Percentiles rank a stretch among this genome's conserved stretches.
These are phyloP conservation scores for Aspergillus tanneri DNA, from an alignment of 2,329 filamentous ascomycete genomes.

Conservation along the genomic window DNA sequence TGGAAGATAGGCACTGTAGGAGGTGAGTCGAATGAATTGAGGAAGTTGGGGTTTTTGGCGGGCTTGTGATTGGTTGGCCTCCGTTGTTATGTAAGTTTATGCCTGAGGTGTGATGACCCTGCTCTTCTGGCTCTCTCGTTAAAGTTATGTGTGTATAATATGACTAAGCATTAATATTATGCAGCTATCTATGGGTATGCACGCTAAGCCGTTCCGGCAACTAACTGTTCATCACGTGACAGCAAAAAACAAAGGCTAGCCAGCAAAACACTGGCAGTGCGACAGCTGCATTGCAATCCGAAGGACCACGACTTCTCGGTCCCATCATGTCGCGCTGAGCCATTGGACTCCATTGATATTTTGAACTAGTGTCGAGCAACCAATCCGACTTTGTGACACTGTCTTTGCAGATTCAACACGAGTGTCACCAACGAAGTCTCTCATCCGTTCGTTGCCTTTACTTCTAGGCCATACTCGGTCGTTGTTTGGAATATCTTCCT, in stretches of 20 bases:
- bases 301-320: not conserved
- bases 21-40: slow-evolving; percentile 14
- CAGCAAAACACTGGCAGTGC: not conserved
- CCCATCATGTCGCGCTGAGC: not conserved
- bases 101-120: slow-evolving; percentile 13
- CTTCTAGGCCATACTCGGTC: too few species aligned
- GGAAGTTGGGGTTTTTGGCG: slow-evolving; percentile 23
- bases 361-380: not conserved
- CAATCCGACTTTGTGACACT: not conserved
- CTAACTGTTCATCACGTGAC: slow-evolving; percentile 15
- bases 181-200: too few species aligned
- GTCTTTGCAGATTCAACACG: not conserved
- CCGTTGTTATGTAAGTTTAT: slow-evolving; percentile 17
- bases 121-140: not conserved
- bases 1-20: too few species aligned
- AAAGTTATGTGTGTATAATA: too few species aligned
- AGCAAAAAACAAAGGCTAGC: slow-evolving; percentile 18
- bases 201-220: not conserved
- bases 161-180: too few species aligned
- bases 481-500: slow-evolving; percentile 11
- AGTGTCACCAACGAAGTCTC: too few species aligned
- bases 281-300: not conserved
- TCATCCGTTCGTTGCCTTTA: too few species aligned
- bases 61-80: slow-evolving; percentile 35
- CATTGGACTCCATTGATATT: not conserved